Conservation (phyloP, 1,284 basidiomycete genomes). For the Acaromyces ingoldii region DNA sequence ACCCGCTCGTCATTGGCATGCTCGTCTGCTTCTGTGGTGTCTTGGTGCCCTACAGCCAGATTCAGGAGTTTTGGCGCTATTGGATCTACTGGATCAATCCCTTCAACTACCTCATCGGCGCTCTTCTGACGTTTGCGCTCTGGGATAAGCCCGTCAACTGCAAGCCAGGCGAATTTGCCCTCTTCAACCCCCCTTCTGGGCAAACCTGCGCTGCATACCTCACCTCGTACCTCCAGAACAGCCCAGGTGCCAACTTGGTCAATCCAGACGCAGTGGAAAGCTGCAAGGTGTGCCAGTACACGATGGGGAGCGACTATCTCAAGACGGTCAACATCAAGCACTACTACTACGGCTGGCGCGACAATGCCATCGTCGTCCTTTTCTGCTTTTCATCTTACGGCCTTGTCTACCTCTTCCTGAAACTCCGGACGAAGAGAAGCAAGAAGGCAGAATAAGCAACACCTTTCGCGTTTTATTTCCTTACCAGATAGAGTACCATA, state of each 20-base stretch:
- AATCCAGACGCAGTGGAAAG: background rate
- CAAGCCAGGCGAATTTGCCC: conserved; percentile 60
- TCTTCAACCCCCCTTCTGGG: conserved; percentile 66
- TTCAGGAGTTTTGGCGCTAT: conserved; percentile 30
- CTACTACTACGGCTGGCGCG: background rate
- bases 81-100: conserved; percentile 42
- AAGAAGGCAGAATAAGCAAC: background rate
- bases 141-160: conserved; percentile 69
- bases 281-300: background rate
- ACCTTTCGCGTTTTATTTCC: no score
- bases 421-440: background rate
- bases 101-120: conserved; percentile 27
- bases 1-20: conserved; percentile 9
- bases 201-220: conserved; percentile 65
- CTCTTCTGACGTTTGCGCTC: conserved; percentile 71
- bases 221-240: conserved; percentile 49
- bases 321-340: background rate
- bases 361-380: background rate
- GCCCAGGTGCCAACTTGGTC: background rate
- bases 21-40: conserved; percentile 57
- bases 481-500: no score
- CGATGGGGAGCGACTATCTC: background rate
- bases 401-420: background rate
- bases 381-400: background rate
- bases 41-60: conserved; percentile 60